Base-by-base conservation (phyloP, 1,139 yeast species). In the Saccharomycopsis phalli region DNA sequence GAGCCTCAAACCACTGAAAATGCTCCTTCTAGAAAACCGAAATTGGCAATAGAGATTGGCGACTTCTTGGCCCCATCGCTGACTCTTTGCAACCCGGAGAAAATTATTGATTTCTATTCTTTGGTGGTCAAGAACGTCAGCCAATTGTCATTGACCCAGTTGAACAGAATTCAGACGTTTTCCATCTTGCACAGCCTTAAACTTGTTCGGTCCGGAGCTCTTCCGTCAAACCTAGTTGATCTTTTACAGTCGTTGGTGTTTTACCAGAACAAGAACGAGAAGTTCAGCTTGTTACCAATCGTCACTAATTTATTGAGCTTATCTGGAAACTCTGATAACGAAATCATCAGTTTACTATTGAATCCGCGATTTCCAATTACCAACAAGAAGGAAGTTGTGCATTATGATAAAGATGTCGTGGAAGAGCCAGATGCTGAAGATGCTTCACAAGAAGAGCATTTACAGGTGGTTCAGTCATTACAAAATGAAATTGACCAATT, bases 341-440 rank as follows among this genome's bases (percentile, higher is more conserved):
- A 60, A 25, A 61, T 69, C 3, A 57, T 83, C 49, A 75, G 78
- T 53, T 68, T 76, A 2, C 65, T 84, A 51, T 69, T 75, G 46
- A 82, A 82, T 51, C 94, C 95, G 29, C 66, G 93, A 50, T 73
- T 86, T 50, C 95, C 95, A 2, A 72, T 84, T 31, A 60, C 70
- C 41, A 68, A 74, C 3, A 52, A 58, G 28, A 60, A 65, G 40
- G 58, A 63, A 37, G 60, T 55, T 26, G 57, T 52, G 40, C 36
- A 44, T 30, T 44, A 34, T 33, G 49, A 45, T 3, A 57, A 51
- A 21, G 56, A 50, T 2, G 55, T 50, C 8, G 49, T 44, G 3
- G 54, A 50, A 18, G 50, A 51, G 35, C 49, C 49, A 33, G 54
- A 60, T 40, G 50, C 49, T 35, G 41, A 41, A 23, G 41, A 34